phyloP scores from a whole-genome alignment of 257 asterid species.

The Petrea volubilis region DNA sequence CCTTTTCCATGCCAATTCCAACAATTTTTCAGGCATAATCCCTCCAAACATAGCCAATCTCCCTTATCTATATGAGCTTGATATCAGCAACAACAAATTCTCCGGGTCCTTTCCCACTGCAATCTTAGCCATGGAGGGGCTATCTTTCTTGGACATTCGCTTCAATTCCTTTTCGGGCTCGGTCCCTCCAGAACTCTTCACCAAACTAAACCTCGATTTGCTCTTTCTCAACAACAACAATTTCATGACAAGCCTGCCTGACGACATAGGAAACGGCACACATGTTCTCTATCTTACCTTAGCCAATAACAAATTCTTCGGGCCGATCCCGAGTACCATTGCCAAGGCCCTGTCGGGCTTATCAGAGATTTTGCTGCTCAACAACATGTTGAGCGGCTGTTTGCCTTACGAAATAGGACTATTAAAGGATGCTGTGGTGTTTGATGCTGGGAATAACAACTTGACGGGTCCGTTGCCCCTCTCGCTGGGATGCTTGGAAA shows the following conservation, averaged over 20 bases:
- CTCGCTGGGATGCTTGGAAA: slow-evolving; percentile 61
- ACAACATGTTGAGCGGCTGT: slow-evolving; percentile 65
- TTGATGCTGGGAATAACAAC: slow-evolving; percentile 57
- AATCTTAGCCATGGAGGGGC: slow-evolving; percentile 43
- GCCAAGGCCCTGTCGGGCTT: slow-evolving; percentile 27
- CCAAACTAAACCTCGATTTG: slow-evolving; percentile 39
- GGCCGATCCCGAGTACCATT: slow-evolving; percentile 60
- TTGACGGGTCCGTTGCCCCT: slow-evolving; percentile 61
- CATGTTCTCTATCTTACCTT: slow-evolving; percentile 50
- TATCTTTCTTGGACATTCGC: slow-evolving; percentile 66
- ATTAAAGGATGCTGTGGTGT: slow-evolving; percentile 44
- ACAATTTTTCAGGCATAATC: slow-evolving; percentile 52
- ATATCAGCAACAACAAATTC: slow-evolving; percentile 71
- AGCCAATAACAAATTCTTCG: slow-evolving; percentile 73
- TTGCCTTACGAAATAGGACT: slow-evolving; percentile 67
- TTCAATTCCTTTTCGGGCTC: slow-evolving; percentile 72
- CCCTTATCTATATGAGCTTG: slow-evolving; percentile 70
- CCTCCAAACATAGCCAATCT: slow-evolving; percentile 47
- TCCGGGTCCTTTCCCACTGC: slow-evolving; percentile 64
- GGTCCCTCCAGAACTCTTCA: slow-evolving; percentile 61
- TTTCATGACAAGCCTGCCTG: slow-evolving; percentile 58
- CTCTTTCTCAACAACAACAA: slow-evolving; percentile 70
- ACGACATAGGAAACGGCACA: slow-evolving; percentile 20
- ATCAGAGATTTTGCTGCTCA: slow-evolving; percentile 51
- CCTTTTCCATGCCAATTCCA: slow-evolving; percentile 83